Conservation (phyloP, 305 asterid genomes). For the Solanum chacoense region DNA sequence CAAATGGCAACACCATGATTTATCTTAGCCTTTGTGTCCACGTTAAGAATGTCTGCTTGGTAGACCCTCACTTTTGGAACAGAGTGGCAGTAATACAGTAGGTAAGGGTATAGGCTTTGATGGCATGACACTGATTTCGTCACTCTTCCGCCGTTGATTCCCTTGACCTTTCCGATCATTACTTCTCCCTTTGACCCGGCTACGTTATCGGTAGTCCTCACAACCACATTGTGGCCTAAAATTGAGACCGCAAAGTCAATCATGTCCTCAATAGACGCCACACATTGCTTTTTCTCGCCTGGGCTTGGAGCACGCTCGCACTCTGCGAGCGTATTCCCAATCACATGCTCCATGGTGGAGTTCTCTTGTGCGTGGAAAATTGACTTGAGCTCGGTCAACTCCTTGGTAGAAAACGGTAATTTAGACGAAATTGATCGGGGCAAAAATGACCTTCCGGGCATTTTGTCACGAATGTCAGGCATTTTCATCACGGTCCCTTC, state of each 20-base stretch:
- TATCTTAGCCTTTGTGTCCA: constrained; percentile 31
- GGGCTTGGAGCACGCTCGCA: constrained; percentile 52
- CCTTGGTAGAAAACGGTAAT: constrained; percentile 32
- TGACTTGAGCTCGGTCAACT: constrained; percentile 22
- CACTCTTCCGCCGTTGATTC: constrained; percentile 45
- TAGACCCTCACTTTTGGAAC: constrained; percentile 74
- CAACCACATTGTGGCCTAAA: constrained; percentile 36
- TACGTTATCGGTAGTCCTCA: constrained; percentile 41
- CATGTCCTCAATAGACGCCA: constrained; percentile 63
- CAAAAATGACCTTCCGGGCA: constrained; percentile 74
- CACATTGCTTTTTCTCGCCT: constrained; percentile 58
- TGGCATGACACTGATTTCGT: constrained; percentile 73
- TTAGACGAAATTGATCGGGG: constrained; percentile 44
- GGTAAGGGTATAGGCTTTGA: constrained; percentile 64
- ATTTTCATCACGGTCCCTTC: constrained; percentile 47
- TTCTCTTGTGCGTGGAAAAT: constrained; percentile 24
- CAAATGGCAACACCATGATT: constrained; percentile 69
- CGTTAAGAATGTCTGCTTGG: constrained; percentile 53
- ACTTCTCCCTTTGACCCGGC: constrained; percentile 36
- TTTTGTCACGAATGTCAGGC: constrained; percentile 61
- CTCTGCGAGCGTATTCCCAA: constrained; percentile 32
- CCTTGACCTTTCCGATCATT: constrained; percentile 41
- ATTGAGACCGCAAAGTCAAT: constrained; percentile 44
- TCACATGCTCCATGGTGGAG: constrained; percentile 37
- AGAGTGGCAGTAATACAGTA: constrained; percentile 66